Conservation (phyloP, 371 early-diverging fungal species). For the Dichotomocladium elegans region DNA sequence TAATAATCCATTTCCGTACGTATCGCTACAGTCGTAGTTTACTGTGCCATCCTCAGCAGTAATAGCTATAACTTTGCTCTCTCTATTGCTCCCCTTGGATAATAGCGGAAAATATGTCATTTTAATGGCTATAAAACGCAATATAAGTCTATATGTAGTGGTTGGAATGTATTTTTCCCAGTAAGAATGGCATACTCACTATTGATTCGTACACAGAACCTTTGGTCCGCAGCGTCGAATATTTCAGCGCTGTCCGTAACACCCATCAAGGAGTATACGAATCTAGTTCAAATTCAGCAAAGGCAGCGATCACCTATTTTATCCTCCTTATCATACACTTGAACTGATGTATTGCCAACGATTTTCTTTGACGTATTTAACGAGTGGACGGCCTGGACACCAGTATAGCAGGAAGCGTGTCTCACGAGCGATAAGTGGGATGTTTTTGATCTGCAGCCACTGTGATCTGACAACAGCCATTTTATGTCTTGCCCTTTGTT, state of each 20-base stretch:
- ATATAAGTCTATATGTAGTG: too few species aligned
- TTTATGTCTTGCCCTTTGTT: slow-evolving; percentile 48
- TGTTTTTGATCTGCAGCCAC: too few species aligned
- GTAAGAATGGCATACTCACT: too few species aligned
- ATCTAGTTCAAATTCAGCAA: slow-evolving; percentile 91
- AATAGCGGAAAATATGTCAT: slow-evolving; percentile 88
- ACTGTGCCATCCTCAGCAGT: too few species aligned
- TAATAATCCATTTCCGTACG: too few species aligned
- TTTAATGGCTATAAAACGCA: slow-evolving; percentile 71
- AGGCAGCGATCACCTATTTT: slow-evolving; percentile 75
- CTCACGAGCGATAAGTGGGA: not conserved
- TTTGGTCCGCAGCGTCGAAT: slow-evolving; percentile 79
- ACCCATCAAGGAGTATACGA: too few species aligned
- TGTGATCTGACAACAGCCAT: too few species aligned
- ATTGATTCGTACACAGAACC: slow-evolving; percentile 90
- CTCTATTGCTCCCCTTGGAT: slow-evolving; percentile 88
- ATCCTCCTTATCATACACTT: slow-evolving; percentile 28
- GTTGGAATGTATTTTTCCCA: too few species aligned
- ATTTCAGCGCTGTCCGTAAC: too few species aligned
- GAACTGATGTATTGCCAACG: slow-evolving; percentile 71
- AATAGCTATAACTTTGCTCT: slow-evolving; percentile 61
- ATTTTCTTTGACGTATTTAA: slow-evolving; percentile 61
- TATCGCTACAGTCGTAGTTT: too few species aligned
- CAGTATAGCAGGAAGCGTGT: not conserved
- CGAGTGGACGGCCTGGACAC: slow-evolving; percentile 57